Evolutionary conservation across 352 stramenopile genomes (phyloP).

Genomic region (Phytophthora chlamydospora): DNA sequence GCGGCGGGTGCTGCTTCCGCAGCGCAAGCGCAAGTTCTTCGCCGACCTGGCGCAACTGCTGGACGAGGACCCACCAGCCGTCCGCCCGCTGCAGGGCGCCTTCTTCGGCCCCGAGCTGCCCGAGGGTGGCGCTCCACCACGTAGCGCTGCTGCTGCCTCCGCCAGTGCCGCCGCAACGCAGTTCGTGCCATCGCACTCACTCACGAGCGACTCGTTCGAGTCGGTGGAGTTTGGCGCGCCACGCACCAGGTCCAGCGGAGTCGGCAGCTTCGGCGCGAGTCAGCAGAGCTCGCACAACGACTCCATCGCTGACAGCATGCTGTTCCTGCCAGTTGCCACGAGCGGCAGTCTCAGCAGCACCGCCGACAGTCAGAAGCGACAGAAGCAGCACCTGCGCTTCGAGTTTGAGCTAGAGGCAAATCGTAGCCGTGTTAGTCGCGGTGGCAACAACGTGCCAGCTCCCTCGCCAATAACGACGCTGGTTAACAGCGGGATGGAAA

Average conservation of each 20-base stretch:
- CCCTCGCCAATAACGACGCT: conserved; percentile 36
- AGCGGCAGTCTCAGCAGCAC: conserved; percentile 12
- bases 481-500: conserved; percentile 39
- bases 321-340: conserved; percentile 43
- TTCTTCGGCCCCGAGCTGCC: conserved; percentile 39
- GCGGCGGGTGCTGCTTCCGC: conserved; percentile 51
- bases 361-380: conserved; percentile 16
- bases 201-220: conserved; percentile 50
- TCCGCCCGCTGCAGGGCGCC: conserved; percentile 39
- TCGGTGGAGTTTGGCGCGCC: conserved; percentile 46
- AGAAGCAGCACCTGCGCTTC: conserved; percentile 23
- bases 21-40: conserved; percentile 86
- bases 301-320: conserved; percentile 62
- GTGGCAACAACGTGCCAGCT: conserved; percentile 7
- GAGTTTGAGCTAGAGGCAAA: conserved; percentile 28
- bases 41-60: conserved; percentile 59
- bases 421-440: conserved; percentile 4
- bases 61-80: conserved; percentile 39
- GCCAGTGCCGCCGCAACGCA: background rate
- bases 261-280: conserved; percentile 24
- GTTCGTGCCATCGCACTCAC: conserved; percentile 25
- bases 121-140: background rate
- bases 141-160: background rate
- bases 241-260: conserved; percentile 9
- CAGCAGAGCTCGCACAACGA: conserved; percentile 55